These are phyloP conservation scores for Aurantiochytrium sp. DNA, from an alignment of 108 stramenopile genomes.

Conservation along the genomic window DNA sequence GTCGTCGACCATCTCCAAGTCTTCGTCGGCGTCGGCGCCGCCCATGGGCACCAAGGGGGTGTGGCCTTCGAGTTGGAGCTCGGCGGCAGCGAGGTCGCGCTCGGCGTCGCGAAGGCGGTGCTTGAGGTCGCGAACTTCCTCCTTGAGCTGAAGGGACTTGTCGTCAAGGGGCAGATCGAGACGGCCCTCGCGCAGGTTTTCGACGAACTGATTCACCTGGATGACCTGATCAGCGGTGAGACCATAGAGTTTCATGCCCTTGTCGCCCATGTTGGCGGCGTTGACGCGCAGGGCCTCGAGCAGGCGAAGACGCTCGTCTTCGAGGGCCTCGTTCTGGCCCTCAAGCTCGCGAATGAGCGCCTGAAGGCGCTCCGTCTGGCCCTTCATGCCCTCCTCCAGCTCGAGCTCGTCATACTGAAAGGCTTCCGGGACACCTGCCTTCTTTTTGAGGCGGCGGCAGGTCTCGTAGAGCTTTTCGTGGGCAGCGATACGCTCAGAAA, in stretches of 20 bases:
- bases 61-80: background rate
- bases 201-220: constrained; percentile 59
- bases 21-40: background rate
- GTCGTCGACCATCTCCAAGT: too few relatives aligned
- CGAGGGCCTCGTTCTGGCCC: constrained; percentile 62
- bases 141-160: constrained; percentile 43
- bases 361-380: constrained; percentile 34
- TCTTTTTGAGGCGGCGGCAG: constrained; percentile 63
- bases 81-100: constrained; percentile 26
- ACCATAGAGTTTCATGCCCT: constrained; percentile 54
- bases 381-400: constrained; percentile 45
- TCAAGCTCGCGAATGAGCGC: constrained; percentile 57
- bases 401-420: constrained; percentile 61
- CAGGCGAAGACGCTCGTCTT: constrained; percentile 60
- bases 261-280: constrained; percentile 59
- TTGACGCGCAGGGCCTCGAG: constrained; percentile 59
- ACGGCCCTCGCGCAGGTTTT: constrained; percentile 50
- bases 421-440: constrained; percentile 55
- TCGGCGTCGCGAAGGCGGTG: background rate
- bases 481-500: constrained; percentile 53
- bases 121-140: constrained; percentile 48
- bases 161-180: constrained; percentile 58
- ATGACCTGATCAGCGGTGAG: constrained; percentile 46
- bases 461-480: constrained; percentile 57
- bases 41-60: background rate